Evolutionary conservation across 352 stramenopile species (phyloP).

Genomic region (Phytophthora uliginosa): DNA sequence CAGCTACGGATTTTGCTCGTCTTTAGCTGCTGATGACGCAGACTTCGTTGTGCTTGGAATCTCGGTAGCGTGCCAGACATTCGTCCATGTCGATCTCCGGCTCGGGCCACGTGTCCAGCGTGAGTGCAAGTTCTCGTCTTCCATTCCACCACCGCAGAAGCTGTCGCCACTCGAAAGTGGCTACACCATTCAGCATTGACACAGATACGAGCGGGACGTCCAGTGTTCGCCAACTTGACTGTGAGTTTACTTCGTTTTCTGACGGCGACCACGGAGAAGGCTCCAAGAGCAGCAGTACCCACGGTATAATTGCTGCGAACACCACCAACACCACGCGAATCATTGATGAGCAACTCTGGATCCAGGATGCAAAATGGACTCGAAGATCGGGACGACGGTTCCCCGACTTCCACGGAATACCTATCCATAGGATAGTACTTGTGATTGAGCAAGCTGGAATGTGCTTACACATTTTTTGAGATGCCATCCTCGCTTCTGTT

Average conservation of each 20-base stretch:
- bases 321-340: conserved; percentile 27
- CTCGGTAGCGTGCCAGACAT: conserved; percentile 45
- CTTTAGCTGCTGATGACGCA: conserved; percentile 62
- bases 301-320: conserved; percentile 25
- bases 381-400: conserved; percentile 34
- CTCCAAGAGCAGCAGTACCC: conserved; percentile 27
- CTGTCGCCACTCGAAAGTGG: conserved; percentile 29
- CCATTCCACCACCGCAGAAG: conserved; percentile 27
- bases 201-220: not conserved
- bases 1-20: not conserved
- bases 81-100: conserved; percentile 46
- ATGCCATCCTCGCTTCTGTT: too few species aligned
- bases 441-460: too few species aligned
- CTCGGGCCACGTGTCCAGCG: conserved; percentile 39
- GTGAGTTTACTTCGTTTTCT: not conserved
- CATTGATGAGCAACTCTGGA: conserved; percentile 14
- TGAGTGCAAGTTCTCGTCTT: conserved; percentile 14
- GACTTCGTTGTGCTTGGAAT: conserved; percentile 56
- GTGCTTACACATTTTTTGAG: too few species aligned
- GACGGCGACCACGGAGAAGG: conserved; percentile 2
- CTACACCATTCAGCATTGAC: conserved; percentile 13
- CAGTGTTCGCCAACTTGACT: not conserved
- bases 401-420: not conserved
- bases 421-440: too few species aligned
- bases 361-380: conserved; percentile 8